A percentile compares a stretch with the other conserved stretches of the same genome.
phyloP scores from a whole-genome alignment of 1,139 yeast species.

The Hyphopichia fennica region DNA sequence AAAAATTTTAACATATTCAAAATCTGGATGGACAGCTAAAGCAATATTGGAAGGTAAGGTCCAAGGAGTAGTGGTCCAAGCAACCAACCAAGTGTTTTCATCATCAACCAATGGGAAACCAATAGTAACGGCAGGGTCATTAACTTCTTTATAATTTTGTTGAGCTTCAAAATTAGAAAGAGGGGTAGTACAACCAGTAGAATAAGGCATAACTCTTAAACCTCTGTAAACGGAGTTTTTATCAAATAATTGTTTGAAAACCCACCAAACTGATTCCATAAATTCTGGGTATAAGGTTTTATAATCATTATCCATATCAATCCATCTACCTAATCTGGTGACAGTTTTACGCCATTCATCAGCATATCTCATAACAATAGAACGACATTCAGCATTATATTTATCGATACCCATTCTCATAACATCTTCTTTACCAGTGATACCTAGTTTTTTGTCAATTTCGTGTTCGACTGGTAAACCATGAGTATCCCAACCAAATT shows the following conservation, averaged over 20 bases:
- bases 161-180: constrained; percentile 97
- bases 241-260: constrained; percentile 80
- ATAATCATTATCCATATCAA: constrained; percentile 97
- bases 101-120: constrained; percentile 83
- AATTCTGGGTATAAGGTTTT: constrained; percentile 93
- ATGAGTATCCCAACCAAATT: constrained; percentile 99
- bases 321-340: constrained; percentile 97
- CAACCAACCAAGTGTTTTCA: constrained; percentile 79
- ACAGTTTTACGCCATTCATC: constrained; percentile 92
- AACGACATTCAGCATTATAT: constrained; percentile 91
- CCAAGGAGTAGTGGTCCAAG: constrained; percentile 99
- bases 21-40: constrained; percentile 85
- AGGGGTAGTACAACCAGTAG: constrained; percentile 96
- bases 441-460: constrained; percentile 94
- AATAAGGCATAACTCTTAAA: constrained; percentile 96
- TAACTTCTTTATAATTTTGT: constrained; percentile 94
- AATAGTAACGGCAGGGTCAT: constrained; percentile 94
- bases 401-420: constrained; percentile 90
- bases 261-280: constrained; percentile 99
- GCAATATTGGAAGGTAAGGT: constrained; percentile 94
- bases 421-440: constrained; percentile 91
- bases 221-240: constrained; percentile 93
- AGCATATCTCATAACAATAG: constrained; percentile 97
- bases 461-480: constrained; percentile 98
- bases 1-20: constrained; percentile 86